These are phyloP conservation scores for Acorus calamus DNA, from an alignment of 106 monocot species.

Conservation along the genomic window DNA sequence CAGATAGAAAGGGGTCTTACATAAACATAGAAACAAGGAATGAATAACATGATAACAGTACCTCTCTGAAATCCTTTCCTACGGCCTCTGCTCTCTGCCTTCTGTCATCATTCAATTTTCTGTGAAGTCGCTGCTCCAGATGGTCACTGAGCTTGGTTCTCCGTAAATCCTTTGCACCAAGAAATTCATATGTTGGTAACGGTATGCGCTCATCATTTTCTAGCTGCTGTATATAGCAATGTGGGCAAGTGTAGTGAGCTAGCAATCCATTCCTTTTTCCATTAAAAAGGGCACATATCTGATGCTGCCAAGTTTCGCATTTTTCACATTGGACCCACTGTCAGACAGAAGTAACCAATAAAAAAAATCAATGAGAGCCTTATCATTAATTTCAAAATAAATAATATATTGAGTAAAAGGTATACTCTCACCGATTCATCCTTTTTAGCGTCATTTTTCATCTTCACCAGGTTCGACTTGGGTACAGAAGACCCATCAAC, in stretches of 20 bases:
- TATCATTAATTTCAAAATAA: not conserved
- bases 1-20: no score
- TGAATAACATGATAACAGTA: slow-evolving; percentile 10
- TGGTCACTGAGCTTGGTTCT: slow-evolving; percentile 86
- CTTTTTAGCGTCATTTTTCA: slow-evolving; percentile 85
- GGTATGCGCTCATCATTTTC: slow-evolving; percentile 82
- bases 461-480: slow-evolving; percentile 82
- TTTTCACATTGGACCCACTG: slow-evolving; percentile 99
- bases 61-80: slow-evolving; percentile 79
- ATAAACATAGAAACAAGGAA: not conserved
- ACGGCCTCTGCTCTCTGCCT: slow-evolving; percentile 64
- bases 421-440: slow-evolving; percentile 77
- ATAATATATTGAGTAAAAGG: not conserved
- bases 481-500: slow-evolving; percentile 47
- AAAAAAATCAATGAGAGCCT: not conserved
- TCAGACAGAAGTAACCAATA: slow-evolving; percentile 3
- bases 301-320: slow-evolving; percentile 99
- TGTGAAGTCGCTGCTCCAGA: slow-evolving; percentile 74
- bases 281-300: slow-evolving; percentile 98
- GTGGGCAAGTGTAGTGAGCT: slow-evolving; percentile 94
- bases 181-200: slow-evolving; percentile 85
- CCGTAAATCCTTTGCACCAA: slow-evolving; percentile 96
- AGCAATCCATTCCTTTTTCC: slow-evolving; percentile 86
- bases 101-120: slow-evolving; percentile 60
- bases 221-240: slow-evolving; percentile 82